Base-by-base conservation (phyloP, 2,329 filamentous ascomycete genomes). In the Fusarium papillatum region DNA sequence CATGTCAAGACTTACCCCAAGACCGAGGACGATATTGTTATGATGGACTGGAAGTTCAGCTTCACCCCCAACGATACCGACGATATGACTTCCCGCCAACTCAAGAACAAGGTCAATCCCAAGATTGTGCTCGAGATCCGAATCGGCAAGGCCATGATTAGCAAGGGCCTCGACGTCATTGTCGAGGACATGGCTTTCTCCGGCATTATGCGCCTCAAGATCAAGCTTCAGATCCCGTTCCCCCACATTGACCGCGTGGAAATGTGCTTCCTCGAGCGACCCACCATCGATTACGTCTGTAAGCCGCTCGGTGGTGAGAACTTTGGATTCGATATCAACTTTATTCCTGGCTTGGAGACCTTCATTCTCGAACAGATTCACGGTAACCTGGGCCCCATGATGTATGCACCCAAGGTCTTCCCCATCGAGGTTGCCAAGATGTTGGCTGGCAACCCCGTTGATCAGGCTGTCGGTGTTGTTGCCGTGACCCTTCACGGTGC, bases 11-110 rank as follows among this genome's bases (percentile, higher is more conserved):
- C 97, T 0, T 98, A 99, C 80, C 96, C 96, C 69, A 98, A 97
- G 84, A 95, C 95, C 2, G 95, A 98, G 78, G 96, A 98, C 75
- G 97, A 99, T 81, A 93, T 96, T 70, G 95, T 99, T 50, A 91
- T 98, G 81, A 99, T 99, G 97, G 97, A 99, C 83, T 99, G 97
- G 97, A 98, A 98, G 81, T 99, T 99, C 85, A 98, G 96, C 88
- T 99, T 99, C 86, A 98, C 95, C 0, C 97, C 97, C 39, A 98
- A 97, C 78, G 97, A 99, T 84, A 94, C 91, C 4, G 93, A 94
- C 77, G 97, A 99, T 84, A 92, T 99, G 90, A 99, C 97, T 3
- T 88, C 93, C 3, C 92, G 94, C 72, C 97, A 99, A 84, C 86
- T 98, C 81, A 96, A 95, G 88, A 95, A 96, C 88, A 98, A 98